These are phyloP conservation scores for Secale cereale DNA, from an alignment of 176 grass and related monocot species.

Conservation along the genomic window DNA sequence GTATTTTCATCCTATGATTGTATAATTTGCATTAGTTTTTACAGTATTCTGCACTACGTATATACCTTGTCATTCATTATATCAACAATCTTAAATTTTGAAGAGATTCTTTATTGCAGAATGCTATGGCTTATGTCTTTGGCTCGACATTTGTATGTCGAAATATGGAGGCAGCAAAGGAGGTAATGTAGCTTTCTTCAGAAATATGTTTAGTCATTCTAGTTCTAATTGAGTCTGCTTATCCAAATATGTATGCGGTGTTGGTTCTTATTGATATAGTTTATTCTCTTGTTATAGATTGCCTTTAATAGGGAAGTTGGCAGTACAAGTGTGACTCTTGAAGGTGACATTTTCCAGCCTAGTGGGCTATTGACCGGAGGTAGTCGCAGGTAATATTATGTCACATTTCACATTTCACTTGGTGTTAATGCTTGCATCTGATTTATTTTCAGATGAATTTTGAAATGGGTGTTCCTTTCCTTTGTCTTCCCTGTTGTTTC, in stretches of 20 bases:
- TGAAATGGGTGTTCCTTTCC: conserved; percentile 16
- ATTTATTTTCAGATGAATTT: conserved; percentile 13
- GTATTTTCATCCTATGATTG: not conserved
- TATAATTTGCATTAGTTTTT: not conserved
- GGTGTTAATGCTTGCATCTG: not conserved
- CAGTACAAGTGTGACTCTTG: conserved; percentile 81
- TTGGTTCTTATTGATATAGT: conserved; percentile 10
- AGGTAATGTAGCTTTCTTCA: conserved; percentile 47
- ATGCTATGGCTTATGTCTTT: conserved; percentile 83
- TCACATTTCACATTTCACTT: conserved; percentile 15
- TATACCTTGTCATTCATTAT: conserved; percentile 2
- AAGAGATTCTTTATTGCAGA: conserved; percentile 58
- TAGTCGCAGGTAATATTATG: conserved; percentile 63
- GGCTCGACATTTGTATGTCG: conserved; percentile 93
- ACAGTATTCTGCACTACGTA: not conserved
- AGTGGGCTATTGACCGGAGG: conserved; percentile 98
- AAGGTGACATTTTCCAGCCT: conserved; percentile 90
- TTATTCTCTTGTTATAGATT: conserved; percentile 49
- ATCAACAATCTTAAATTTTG: conserved; percentile 6
- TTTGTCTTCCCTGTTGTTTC: conserved; percentile 11
- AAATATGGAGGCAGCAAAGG: conserved; percentile 78
- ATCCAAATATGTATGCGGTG: not conserved
- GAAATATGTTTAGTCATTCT: not conserved
- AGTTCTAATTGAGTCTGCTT: conserved; percentile 16
- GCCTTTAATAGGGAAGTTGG: conserved; percentile 66